Evolutionary conservation across 495 filamentous ascomycete genomes (phyloP), one percentile per base, ranked within the genome.

Genomic region (Aspergillus conjunctus): DNA sequence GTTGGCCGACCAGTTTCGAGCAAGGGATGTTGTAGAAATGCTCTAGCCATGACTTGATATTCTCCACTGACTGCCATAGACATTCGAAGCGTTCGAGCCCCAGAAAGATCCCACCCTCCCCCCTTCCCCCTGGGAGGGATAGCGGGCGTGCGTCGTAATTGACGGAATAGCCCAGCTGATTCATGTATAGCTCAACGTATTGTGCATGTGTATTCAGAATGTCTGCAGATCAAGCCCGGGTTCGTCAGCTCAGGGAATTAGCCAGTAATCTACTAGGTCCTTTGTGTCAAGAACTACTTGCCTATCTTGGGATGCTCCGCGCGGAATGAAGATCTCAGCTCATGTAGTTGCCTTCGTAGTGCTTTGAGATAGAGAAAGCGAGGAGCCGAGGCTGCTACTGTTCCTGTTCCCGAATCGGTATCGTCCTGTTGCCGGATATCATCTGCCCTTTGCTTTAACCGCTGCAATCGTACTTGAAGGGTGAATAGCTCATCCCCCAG

Each of bases 151-250:
- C 26, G 17, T 67, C 58, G 17, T 56, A 53, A 33, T 43, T 69
- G 2, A 72, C 60, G 0, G 71, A 64, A 56, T 68, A 71, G 14
- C 62, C 61, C 41, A 68, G 52, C 8, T 75, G 67, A 45, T 74
- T 71, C 21, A 76, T 77, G 50, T 71, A 75, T n/a, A 78, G 51
- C 32, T 74, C 71, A 43, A 74, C 66, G 43, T 77, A 73, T 54
- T 75, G 67, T 9, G 61, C 56, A 46, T 76, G 68, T 34, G 67
- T 55, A 49, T 63, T 67, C 15, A 77, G 65, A 17, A 68, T 72
- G 17, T 66, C 69, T 72, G 45, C 22, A 55, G 43, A 21, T 11
- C 15, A n/a, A 20, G 43, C 18, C 7, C 10, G 43, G 14, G 26
- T 50, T 50, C 22, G 2, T 33, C 59, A 50, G 37, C 7, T 64